Evolutionary conservation across 257 asterid genomes (phyloP), one percentile per base, ranked within the genome.

Genomic region (Cynanchum wilfordii): DNA sequence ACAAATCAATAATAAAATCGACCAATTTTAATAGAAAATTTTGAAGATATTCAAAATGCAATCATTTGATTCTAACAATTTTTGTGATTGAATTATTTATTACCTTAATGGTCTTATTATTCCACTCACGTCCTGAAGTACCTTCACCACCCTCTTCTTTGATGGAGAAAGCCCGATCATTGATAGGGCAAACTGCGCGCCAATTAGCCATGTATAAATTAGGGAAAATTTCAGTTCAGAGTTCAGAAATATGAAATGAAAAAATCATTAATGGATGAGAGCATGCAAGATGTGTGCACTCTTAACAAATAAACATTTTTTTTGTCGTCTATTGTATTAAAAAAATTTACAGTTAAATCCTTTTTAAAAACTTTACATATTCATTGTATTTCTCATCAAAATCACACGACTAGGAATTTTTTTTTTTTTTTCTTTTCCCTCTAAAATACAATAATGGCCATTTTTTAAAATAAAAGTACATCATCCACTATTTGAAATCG

Each of bases 181-280:
- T 58, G 90, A 91, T 25, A 88, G 59, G 73, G 75, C 73, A 70
- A 80, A 86, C 97, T 91, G 47, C 47, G 47, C 47, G 66, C 40
- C 66, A 59, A 67, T 7, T 20, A 71, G 45, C 73, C 44, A 67
- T 30, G 69, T 27, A 42, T 55, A 69, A 13, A 36, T 52, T 73
- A 76, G 58, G n/a, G 40, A 73, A 45, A 22, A 36, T 17, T 36
- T 22, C 8, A 29, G 17, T 36, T 22, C 8, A 36, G 33, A 13
- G 40, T 27, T 27, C 15, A 27, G n/a, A 7, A 30, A 19, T 66
- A 10, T 27, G 1, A 40, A 50, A 65, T 55, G 19, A 36, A 17
- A 36, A 17, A 22, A 25, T 47, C 52, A 50, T 45, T 54, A 5
- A 49, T 10, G 20, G 52, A 56, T 7, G 62, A 57, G 45, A 24